A percentile compares a stretch with the other conserved stretches of the same genome.
These are phyloP conservation scores for Boletus patriciae DNA, from an alignment of 768 basidiomycete species.

Conservation along the genomic window DNA sequence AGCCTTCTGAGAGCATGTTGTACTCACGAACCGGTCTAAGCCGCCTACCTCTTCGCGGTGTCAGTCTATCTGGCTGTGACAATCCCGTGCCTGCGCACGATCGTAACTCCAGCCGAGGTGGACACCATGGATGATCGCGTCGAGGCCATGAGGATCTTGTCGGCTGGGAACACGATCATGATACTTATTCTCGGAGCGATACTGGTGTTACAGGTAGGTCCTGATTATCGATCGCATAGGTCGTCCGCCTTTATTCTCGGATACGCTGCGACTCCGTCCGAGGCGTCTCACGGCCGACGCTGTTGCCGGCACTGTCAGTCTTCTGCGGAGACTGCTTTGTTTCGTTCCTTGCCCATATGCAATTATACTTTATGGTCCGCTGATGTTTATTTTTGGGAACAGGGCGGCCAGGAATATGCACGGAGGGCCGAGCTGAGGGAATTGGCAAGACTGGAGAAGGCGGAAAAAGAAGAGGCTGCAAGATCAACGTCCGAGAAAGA, in stretches of 20 bases:
- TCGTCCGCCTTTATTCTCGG: background rate
- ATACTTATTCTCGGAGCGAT: slow-evolving; percentile 65
- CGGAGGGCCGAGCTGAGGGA: slow-evolving; percentile 54
- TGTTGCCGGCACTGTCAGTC: background rate
- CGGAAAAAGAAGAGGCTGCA: slow-evolving; percentile 29
- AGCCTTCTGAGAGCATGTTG: background rate
- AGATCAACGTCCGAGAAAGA: slow-evolving; percentile 26
- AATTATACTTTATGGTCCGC: slow-evolving; percentile 7
- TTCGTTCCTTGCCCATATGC: slow-evolving; percentile 2
- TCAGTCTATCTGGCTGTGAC: slow-evolving; percentile 83
- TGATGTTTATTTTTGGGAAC: slow-evolving; percentile 19
- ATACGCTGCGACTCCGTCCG: slow-evolving; percentile 6
- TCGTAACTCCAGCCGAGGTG: slow-evolving; percentile 56
- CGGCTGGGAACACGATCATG: slow-evolving; percentile 86
- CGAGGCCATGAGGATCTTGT: slow-evolving; percentile 77
- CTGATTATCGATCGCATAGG: background rate
- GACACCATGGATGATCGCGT: slow-evolving; percentile 67
- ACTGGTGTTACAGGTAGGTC: slow-evolving; percentile 68
- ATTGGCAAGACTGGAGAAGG: slow-evolving; percentile 40
- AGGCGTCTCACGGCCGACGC: slow-evolving; percentile 16
- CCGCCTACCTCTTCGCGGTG: slow-evolving; percentile 69
- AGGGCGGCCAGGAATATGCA: slow-evolving; percentile 88
- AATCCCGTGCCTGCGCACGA: slow-evolving; percentile 73
- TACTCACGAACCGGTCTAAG: slow-evolving; percentile 42
- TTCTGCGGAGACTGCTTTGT: slow-evolving; percentile 5